Conservation (phyloP, 305 asterid species). For the Fraxinus angustifolia region DNA sequence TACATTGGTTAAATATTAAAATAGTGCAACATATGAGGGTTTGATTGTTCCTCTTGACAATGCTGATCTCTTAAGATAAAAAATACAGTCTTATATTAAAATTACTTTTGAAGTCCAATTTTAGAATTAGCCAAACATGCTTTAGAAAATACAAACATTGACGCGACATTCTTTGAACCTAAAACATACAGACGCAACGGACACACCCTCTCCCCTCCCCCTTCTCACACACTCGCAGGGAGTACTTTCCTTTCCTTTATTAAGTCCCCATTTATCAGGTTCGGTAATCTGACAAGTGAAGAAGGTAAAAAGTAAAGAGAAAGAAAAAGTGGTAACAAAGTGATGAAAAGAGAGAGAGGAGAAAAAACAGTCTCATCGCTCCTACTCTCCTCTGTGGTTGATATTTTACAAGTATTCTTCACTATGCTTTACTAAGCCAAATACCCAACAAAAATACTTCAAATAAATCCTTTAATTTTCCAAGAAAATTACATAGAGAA, state of each 20-base stretch:
- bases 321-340: constrained; percentile 16
- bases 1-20: not conserved
- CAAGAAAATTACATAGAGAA: constrained; percentile 19
- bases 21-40: not conserved
- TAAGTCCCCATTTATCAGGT: constrained; percentile 12
- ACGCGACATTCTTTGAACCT: not conserved
- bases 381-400: constrained; percentile 29
- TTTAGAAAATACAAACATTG: not conserved
- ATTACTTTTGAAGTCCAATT: not conserved
- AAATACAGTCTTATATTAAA: too few species aligned
- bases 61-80: not conserved
- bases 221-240: not conserved
- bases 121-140: not conserved
- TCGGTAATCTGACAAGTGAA: constrained; percentile 18
- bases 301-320: constrained; percentile 12
- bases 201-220: not conserved
- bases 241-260: not conserved
- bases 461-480: not conserved
- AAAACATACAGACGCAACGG: not conserved
- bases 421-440: not conserved
- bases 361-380: not conserved
- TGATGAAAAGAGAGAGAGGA: constrained; percentile 11
- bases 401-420: constrained; percentile 32
- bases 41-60: not conserved
- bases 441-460: not conserved